Percentiles rank a stretch among this genome's conserved stretches.
Evolutionary conservation across 2,329 filamentous ascomycete species (phyloP).

Genomic region (Gnomoniopsis smithogilvyi): DNA sequence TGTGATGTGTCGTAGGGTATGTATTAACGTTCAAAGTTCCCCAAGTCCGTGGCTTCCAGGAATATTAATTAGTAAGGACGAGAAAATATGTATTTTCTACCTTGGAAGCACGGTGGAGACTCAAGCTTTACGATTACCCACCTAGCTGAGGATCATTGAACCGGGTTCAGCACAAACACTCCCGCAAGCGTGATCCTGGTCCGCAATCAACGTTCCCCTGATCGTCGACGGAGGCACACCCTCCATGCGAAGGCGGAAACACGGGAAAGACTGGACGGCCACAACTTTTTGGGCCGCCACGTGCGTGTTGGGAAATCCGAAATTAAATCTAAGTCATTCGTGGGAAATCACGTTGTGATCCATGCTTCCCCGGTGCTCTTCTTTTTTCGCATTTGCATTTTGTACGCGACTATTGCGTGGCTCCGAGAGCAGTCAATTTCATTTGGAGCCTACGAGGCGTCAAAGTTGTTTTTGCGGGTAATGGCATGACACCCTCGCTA

Average conservation of each 20-base stretch:
- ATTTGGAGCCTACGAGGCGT: background rate
- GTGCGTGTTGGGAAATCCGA: background rate
- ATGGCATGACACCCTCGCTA: background rate
- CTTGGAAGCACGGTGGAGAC: too few species aligned
- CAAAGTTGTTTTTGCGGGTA: background rate
- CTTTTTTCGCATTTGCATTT: background rate
- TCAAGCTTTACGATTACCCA: too few species aligned
- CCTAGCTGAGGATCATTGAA: background rate
- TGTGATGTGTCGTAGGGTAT: too few species aligned
- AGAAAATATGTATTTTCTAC: too few species aligned
- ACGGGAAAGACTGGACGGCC: background rate
- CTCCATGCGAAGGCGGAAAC: slow-evolving; percentile 12
- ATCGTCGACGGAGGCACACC: slow-evolving; percentile 8
- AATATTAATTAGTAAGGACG: too few species aligned
- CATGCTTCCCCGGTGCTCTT: background rate
- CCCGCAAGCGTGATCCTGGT: background rate
- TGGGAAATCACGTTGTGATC: slow-evolving; percentile 12
- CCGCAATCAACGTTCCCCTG: background rate
- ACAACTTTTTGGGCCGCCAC: background rate
- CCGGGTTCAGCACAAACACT: background rate
- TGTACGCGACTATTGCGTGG: background rate
- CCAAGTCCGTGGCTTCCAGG: too few species aligned
- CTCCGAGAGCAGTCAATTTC: background rate
- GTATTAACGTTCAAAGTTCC: too few species aligned
- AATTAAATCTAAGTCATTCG: slow-evolving; percentile 8